Evolutionary conservation across 331 rosid species (phyloP).

Genomic region (Arachis monticola): DNA sequence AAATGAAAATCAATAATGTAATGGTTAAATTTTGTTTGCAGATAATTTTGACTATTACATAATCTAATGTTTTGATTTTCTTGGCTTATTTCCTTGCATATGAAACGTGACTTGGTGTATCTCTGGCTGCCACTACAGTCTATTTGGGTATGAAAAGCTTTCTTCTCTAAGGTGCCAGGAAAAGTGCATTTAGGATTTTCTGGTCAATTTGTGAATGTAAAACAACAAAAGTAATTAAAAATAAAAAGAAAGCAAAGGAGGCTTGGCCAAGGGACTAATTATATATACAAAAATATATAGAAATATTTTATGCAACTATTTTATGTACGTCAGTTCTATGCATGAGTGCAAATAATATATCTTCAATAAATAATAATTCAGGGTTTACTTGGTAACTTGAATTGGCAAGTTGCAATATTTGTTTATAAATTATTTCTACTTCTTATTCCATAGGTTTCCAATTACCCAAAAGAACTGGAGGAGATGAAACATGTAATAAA

Average conservation of each 20-base stretch:
- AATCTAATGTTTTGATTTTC: conserved; percentile 44
- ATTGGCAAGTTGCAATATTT: no score
- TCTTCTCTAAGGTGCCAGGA: conserved; percentile 10
- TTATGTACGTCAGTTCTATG: no score
- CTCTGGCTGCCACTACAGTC: conserved; percentile 61
- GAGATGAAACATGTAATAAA: conserved; percentile 90
- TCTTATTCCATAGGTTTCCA: conserved; percentile 59
- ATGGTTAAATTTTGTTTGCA: conserved; percentile 17
- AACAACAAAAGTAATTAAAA: background rate
- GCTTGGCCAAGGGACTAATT: no score
- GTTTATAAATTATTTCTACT: background rate
- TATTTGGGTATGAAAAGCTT: conserved; percentile 77
- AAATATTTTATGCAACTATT: no score
- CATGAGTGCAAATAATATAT: no score
- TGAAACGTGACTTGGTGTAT: conserved; percentile 53
- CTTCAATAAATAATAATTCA: no score
- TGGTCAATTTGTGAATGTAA: conserved; percentile 12
- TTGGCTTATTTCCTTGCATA: conserved; percentile 53
- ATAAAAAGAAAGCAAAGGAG: background rate
- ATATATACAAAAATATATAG: no score
- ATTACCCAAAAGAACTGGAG: conserved; percentile 76
- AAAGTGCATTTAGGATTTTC: conserved; percentile 7
- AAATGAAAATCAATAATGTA: no score
- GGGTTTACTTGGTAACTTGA: no score
- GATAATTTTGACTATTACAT: conserved; percentile 48